Percentiles rank a stretch among this genome's conserved stretches.
Conservation (phyloP, 768 basidiomycete species). For the Trametes punicea region DNA sequence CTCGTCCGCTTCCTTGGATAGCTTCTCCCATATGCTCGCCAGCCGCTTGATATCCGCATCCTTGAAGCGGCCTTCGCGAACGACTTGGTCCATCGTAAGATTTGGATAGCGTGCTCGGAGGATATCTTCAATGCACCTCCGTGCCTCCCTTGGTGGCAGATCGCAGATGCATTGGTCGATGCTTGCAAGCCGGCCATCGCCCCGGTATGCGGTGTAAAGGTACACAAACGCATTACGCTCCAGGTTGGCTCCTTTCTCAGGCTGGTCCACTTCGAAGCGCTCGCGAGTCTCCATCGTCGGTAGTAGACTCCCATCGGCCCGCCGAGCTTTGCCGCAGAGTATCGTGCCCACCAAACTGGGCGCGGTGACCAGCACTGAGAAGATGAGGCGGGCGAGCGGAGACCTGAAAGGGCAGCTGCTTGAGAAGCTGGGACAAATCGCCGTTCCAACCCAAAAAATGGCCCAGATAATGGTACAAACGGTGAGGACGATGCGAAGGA, state of each 20-base stretch:
- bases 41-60: too few relatives aligned
- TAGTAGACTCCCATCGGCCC: background rate
- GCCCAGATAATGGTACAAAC: background rate
- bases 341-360: background rate
- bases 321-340: background rate
- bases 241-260: background rate
- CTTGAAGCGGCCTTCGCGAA: too few relatives aligned
- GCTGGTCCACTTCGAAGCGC: background rate
- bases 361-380: background rate
- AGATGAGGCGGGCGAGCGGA: background rate
- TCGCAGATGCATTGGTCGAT: background rate
- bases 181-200: background rate
- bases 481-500: constrained; percentile 39
- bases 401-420: constrained; percentile 12
- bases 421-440: background rate
- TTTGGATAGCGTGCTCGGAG: too few relatives aligned
- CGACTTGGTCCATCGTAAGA: too few relatives aligned
- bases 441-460: constrained; percentile 6
- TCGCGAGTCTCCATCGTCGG: background rate
- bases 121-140: too few relatives aligned
- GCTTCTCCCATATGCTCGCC: too few relatives aligned
- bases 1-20: too few relatives aligned
- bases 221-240: background rate
- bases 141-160: too few relatives aligned
- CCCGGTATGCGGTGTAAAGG: background rate